Conservation (phyloP, 176 grass and related monocot species). For the Hordeum vulgare region DNA sequence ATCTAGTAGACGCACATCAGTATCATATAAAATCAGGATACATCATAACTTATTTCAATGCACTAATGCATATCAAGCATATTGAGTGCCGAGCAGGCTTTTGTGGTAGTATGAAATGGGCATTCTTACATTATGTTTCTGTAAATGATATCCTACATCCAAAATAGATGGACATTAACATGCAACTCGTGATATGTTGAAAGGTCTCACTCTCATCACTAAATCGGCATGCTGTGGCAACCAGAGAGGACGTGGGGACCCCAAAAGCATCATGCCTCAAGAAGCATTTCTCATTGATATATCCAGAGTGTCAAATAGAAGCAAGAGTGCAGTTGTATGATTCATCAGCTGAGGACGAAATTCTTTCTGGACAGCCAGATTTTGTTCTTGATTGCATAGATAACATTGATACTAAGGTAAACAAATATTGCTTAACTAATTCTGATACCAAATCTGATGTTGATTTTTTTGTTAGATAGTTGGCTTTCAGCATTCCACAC, state of each 20-base stretch:
- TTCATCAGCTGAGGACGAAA: slow-evolving; percentile 66
- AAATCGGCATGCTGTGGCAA: slow-evolving; percentile 97
- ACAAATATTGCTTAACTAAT: neutral
- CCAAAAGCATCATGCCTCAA: slow-evolving; percentile 82
- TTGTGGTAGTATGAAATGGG: neutral
- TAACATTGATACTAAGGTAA: slow-evolving; percentile 98
- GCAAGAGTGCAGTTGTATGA: slow-evolving; percentile 89
- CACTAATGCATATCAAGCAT: neutral
- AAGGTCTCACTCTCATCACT: slow-evolving; percentile 93
- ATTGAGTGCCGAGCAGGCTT: neutral
- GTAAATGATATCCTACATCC: slow-evolving; percentile 33
- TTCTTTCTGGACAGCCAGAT: slow-evolving; percentile 88
- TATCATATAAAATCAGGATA: neutral
- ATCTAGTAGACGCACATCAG: neutral
- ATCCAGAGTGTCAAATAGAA: slow-evolving; percentile 84
- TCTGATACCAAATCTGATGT: neutral
- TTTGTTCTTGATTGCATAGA: slow-evolving; percentile 99
- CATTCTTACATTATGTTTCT: neutral
- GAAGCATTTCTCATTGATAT: slow-evolving; percentile 91
- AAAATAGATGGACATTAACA: slow-evolving; percentile 55
- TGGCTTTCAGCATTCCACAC: neutral
- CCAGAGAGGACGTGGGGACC: slow-evolving; percentile 87
- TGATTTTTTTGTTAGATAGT: neutral
- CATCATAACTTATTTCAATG: neutral
- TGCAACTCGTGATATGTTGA: slow-evolving; percentile 53